Evolutionary conservation across 805 yeast species (phyloP).

Genomic region (Debaryomyces tyrocola): DNA sequence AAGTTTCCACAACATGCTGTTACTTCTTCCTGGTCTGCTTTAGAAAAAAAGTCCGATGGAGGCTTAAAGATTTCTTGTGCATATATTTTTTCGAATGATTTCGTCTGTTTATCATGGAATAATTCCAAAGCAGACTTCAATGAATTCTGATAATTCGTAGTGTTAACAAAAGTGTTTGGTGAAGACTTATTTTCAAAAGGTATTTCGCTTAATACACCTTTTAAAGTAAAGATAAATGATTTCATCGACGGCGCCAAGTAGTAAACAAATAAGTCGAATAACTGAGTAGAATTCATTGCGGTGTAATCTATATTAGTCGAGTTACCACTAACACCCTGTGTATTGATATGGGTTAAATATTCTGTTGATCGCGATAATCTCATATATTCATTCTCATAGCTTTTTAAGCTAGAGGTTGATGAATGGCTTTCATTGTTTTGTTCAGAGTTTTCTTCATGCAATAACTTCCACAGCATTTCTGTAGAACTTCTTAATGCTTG

Average conservation of each 20-base stretch:
- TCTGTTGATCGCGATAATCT: constrained; percentile 28
- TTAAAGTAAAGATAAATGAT: constrained; percentile 62
- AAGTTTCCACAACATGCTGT: constrained; percentile 85
- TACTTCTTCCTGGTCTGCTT: constrained; percentile 72
- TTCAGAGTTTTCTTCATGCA: constrained; percentile 28
- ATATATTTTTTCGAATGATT: constrained; percentile 60
- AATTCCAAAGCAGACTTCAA: constrained; percentile 52
- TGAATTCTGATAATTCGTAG: constrained; percentile 47
- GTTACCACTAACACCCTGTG: neutral
- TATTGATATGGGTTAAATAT: constrained; percentile 24
- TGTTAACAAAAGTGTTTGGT: constrained; percentile 34
- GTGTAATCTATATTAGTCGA: constrained; percentile 14
- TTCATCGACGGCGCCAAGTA: constrained; percentile 73
- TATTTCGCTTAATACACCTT: constrained; percentile 57
- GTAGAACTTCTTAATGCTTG: constrained; percentile 70
- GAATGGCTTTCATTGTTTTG: constrained; percentile 11
- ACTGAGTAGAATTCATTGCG: constrained; percentile 37
- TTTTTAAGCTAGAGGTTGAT: constrained; percentile 22
- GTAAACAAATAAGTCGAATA: constrained; percentile 65
- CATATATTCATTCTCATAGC: constrained; percentile 16
- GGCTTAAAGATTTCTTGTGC: constrained; percentile 49
- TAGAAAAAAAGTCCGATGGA: constrained; percentile 32
- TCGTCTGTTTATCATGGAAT: constrained; percentile 55
- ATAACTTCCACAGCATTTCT: constrained; percentile 61
- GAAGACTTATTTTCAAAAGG: constrained; percentile 48